These are phyloP conservation scores for Pseudohalonectria lignicola DNA, from an alignment of 2,329 filamentous ascomycete species.

Conservation along the genomic window DNA sequence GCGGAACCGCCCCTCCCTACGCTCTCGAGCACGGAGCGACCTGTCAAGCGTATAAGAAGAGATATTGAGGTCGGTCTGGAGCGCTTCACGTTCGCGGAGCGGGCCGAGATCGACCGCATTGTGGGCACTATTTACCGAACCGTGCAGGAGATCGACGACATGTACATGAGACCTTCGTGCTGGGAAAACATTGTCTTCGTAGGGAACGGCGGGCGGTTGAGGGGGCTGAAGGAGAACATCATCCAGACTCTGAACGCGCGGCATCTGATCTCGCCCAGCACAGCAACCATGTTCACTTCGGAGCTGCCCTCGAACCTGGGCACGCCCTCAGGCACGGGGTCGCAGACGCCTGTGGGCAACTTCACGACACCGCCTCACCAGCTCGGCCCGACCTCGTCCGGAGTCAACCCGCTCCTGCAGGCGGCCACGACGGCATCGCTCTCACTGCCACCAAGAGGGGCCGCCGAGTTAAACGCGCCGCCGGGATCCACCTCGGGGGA, in stretches of 20 bases:
- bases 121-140: constrained; percentile 75
- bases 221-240: constrained; percentile 83
- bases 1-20: constrained; percentile 9
- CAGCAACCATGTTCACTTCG: constrained; percentile 92
- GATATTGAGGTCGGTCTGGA: constrained; percentile 71
- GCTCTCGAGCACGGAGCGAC: constrained; percentile 8
- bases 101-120: constrained; percentile 70
- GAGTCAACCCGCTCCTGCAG: constrained; percentile 80
- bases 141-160: constrained; percentile 72
- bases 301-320: constrained; percentile 91
- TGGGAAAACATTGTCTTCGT: constrained; percentile 92
- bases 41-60: constrained; percentile 30
- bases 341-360: constrained; percentile 72
- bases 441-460: no score
- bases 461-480: constrained; percentile 22
- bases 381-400: constrained; percentile 18
- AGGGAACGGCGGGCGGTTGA: constrained; percentile 66
- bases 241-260: constrained; percentile 68
- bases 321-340: constrained; percentile 80
- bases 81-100: constrained; percentile 58
- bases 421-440: constrained; percentile 75
- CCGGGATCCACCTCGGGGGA: constrained; percentile 29
- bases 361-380: constrained; percentile 44
- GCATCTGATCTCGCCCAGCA: constrained; percentile 83
- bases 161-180: constrained; percentile 71